Conservation (phyloP, 306 rosid species). For the Prunus persica region Prunus_persica_NCBIv2 NC_034015.1:16026001-16026500, state of each 20-base stretch:
- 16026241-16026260: constrained; percentile 8
- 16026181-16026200: not conserved
- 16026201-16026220: not conserved
- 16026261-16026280: constrained; percentile 25
- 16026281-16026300: constrained; percentile 26
- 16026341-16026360: constrained; percentile 34
- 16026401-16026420: constrained; percentile 29
- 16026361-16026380: constrained; percentile 24
- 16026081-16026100: too few species aligned
- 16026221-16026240: not conserved
- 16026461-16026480: too few species aligned
- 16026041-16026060: not conserved
- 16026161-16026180: not conserved
- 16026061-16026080: not conserved
- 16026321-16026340: constrained; percentile 51
- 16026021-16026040: not conserved
- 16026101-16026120: not conserved
- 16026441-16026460: not conserved
- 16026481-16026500: constrained; percentile 32
- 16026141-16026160: not conserved
- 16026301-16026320: constrained; percentile 34
- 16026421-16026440: constrained; percentile 32
- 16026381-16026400: constrained; percentile 43
- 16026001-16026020: not conserved
- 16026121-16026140: not conserved